Conservation (phyloP, 495 filamentous ascomycete genomes). For the Lentithecium fluviatile region DNA sequence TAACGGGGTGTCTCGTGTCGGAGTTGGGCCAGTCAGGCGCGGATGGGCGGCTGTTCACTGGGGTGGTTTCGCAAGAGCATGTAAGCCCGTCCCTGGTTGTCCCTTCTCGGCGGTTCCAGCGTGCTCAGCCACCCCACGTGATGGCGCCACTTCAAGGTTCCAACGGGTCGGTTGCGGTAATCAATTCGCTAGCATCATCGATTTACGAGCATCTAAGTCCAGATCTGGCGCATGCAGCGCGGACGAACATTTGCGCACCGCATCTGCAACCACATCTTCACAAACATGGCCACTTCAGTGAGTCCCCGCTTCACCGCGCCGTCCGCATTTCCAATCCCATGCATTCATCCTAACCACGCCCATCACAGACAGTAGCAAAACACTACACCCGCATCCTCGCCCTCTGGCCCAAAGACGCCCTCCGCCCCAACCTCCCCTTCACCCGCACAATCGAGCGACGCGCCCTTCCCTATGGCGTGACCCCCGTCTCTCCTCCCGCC, state of each 20-base stretch:
- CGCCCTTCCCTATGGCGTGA: conserved; percentile 41
- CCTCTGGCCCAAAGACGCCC: conserved; percentile 74
- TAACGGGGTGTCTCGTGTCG: conserved; percentile 12
- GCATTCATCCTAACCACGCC: background rate
- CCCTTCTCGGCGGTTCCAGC: background rate
- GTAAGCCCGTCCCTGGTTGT: background rate
- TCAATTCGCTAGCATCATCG: conserved; percentile 6
- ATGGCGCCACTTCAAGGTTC: no score
- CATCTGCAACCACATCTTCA: background rate
- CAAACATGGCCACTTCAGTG: background rate
- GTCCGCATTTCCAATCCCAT: conserved; percentile 19
- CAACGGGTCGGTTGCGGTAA: no score
- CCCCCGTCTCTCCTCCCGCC: conserved; percentile 9
- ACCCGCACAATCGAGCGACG: conserved; percentile 66
- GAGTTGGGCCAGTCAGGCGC: background rate
- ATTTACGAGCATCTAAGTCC: background rate
- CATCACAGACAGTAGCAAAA: conserved; percentile 39
- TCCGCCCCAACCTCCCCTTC: conserved; percentile 76
- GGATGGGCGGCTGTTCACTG: background rate
- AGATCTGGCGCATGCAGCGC: no score
- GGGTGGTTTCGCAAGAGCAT: conserved; percentile 23
- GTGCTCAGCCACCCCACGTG: conserved; percentile 18
- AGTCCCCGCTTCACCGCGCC: background rate
- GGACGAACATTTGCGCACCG: conserved; percentile 2
- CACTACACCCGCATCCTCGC: conserved; percentile 66